Evolutionary conservation across 129 eudicot genomes (phyloP).

Genomic region (Helichrysum umbraculigerum): DNA sequence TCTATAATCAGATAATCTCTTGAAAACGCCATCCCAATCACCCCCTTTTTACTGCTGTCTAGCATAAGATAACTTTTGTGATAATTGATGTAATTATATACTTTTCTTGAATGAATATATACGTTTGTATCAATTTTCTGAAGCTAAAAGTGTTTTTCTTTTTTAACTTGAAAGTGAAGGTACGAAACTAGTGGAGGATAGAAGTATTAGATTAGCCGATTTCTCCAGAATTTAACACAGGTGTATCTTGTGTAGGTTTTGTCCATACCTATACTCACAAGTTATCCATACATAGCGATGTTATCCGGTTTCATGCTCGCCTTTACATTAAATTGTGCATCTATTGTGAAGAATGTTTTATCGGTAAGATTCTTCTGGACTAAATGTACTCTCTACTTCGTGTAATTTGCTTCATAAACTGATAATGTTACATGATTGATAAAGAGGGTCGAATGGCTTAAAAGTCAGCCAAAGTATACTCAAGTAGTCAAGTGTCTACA

Average conservation of each 20-base stretch:
- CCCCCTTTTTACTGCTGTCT: background rate
- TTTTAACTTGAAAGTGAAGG: too few relatives aligned
- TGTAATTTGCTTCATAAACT: background rate
- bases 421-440: background rate
- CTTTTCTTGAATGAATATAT: background rate
- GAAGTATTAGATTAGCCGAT: constrained; percentile 11
- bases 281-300: constrained; percentile 80
- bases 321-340: constrained; percentile 57
- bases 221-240: background rate
- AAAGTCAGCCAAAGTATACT: too few relatives aligned
- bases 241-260: constrained; percentile 47
- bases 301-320: constrained; percentile 68
- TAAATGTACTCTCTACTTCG: constrained; percentile 5
- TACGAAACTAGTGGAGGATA: too few relatives aligned
- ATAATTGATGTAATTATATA: background rate
- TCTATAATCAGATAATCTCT: too few relatives aligned
- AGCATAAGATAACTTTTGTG: background rate
- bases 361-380: constrained; percentile 58
- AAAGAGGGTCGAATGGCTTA: too few relatives aligned
- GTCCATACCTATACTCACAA: constrained; percentile 62
- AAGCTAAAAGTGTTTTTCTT: background rate
- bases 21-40: too few relatives aligned
- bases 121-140: background rate
- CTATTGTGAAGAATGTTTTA: constrained; percentile 64
- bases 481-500: too few relatives aligned